These are phyloP conservation scores for Fusarium udum DNA, from an alignment of 2,329 filamentous ascomycete genomes.

Conservation along the genomic window DNA sequence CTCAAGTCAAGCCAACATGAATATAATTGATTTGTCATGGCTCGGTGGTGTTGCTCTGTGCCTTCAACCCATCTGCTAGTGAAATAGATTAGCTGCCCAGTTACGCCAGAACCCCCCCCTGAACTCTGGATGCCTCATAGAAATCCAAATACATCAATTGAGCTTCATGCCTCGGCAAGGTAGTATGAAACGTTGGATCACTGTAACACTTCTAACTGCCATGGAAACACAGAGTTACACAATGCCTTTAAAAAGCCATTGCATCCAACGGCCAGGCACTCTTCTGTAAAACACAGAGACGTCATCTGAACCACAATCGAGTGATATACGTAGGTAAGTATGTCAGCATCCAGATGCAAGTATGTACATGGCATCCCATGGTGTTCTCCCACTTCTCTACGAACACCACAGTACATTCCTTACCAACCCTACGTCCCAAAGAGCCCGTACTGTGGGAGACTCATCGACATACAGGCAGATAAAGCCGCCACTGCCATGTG, in stretches of 20 bases:
- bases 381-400: neutral
- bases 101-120: neutral
- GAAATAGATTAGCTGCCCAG: neutral
- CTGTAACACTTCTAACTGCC: constrained; percentile 19
- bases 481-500: constrained; percentile 11
- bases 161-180: neutral
- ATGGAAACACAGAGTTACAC: constrained; percentile 20
- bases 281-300: neutral
- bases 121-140: neutral
- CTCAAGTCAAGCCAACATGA: too few species aligned
- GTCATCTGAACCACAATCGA: neutral
- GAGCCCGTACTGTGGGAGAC: neutral
- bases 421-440: neutral
- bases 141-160: neutral
- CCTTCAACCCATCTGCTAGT: neutral
- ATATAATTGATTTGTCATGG: neutral
- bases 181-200: constrained; percentile 22
- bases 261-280: constrained; percentile 2
- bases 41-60: neutral
- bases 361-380: neutral
- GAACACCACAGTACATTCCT: neutral
- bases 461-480: neutral
- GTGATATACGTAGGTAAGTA: neutral
- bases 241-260: neutral
- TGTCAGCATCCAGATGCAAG: neutral